A percentile compares a stretch with the other conserved stretches of the same genome.
These are phyloP conservation scores for Trametes gibbosa DNA, from an alignment of 768 basidiomycete genomes.

Conservation along the genomic window DNA sequence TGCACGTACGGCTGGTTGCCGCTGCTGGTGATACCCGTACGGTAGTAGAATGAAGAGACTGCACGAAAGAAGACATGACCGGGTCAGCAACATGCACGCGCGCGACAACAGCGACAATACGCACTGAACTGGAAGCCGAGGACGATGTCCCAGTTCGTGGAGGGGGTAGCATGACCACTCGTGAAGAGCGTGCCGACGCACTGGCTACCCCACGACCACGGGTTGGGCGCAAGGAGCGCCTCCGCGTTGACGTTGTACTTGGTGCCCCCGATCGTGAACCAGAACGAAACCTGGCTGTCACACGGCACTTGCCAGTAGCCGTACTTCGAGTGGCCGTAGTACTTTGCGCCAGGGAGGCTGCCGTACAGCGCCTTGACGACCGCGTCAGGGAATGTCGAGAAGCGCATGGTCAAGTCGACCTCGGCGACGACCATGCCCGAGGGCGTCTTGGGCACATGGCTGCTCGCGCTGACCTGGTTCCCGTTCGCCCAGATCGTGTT, in stretches of 20 bases:
- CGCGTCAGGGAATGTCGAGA: conserved; percentile 5
- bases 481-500: conserved; percentile 5
- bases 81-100: not conserved
- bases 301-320: conserved; percentile 16
- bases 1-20: conserved; percentile 13
- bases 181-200: conserved; percentile 17
- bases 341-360: conserved; percentile 6
- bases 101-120: not conserved
- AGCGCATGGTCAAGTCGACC: conserved; percentile 1
- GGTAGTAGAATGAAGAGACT: conserved; percentile 18
- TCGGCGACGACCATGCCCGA: conserved; percentile 4
- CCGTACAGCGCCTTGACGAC: conserved; percentile 11
- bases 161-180: not conserved
- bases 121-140: conserved; percentile 15
- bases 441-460: not conserved
- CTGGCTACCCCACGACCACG: conserved; percentile 17
- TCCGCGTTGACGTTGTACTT: conserved; percentile 9
- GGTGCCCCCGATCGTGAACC: conserved; percentile 8
- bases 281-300: conserved; percentile 7
- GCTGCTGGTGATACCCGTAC: conserved; percentile 5
- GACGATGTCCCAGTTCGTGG: conserved; percentile 4
- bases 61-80: not conserved
- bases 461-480: not conserved
- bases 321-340: conserved; percentile 4
- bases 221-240: conserved; percentile 14